These are phyloP conservation scores for Aspergillus tanneri DNA, from an alignment of 2,329 filamentous ascomycete species.

Conservation along the genomic window DNA sequence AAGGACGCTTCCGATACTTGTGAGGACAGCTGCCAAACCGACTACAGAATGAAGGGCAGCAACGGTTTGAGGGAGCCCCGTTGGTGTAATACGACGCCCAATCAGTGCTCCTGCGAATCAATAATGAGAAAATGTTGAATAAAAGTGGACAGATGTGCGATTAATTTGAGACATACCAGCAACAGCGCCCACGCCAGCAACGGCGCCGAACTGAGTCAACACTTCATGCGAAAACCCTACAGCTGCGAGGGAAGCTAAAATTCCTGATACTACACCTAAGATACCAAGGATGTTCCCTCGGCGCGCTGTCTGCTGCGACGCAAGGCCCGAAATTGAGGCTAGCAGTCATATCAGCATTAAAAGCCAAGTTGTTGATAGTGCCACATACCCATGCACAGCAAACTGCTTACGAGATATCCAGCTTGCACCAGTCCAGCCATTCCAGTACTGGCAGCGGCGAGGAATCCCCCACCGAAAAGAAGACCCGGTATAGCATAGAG, in stretches of 20 bases:
- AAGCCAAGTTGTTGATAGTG: neutral
- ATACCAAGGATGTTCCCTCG: constrained; percentile 85
- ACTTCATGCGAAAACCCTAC: constrained; percentile 78
- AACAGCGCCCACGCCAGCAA: constrained; percentile 70
- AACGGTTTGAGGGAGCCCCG: constrained; percentile 83
- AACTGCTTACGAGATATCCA: constrained; percentile 79
- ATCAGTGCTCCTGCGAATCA: constrained; percentile 64
- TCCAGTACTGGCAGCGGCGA: constrained; percentile 76
- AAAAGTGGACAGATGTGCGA: neutral
- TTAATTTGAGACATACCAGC: constrained; percentile 47
- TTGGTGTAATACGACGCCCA: constrained; percentile 82
- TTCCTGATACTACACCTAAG: constrained; percentile 77
- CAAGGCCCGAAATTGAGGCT: constrained; percentile 72
- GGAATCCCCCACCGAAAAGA: constrained; percentile 76
- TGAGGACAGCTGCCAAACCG: constrained; percentile 82
- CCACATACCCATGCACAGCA: constrained; percentile 70
- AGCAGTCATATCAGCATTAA: constrained; percentile 3
- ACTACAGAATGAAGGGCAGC: constrained; percentile 88
- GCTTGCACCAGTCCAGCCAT: constrained; percentile 82
- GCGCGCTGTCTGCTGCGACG: constrained; percentile 77
- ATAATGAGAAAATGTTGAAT: constrained; percentile 5
- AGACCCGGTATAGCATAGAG: constrained; percentile 75
- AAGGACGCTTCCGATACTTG: constrained; percentile 84
- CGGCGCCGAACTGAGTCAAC: constrained; percentile 72
- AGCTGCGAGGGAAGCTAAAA: constrained; percentile 77